Percentiles rank a stretch among this genome's conserved stretches.
These are phyloP conservation scores for Saposhnikovia divaricata DNA, from an alignment of 129 eudicot species.

Conservation along the genomic window DNA sequence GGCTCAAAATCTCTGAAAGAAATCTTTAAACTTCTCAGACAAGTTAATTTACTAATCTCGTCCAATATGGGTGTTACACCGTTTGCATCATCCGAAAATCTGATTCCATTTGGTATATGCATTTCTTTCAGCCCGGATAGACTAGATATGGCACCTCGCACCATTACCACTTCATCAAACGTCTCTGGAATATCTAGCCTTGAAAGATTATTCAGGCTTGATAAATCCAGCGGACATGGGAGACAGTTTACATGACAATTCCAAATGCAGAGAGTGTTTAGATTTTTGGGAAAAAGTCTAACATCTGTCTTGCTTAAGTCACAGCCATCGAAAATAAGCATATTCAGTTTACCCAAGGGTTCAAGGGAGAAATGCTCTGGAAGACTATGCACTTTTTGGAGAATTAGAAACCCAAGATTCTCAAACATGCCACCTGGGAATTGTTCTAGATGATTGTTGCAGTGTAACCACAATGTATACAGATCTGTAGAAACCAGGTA, in stretches of 20 bases:
- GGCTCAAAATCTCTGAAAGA: not conserved
- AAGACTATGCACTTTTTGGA: not conserved
- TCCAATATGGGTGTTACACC: no score
- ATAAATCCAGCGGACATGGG: not conserved
- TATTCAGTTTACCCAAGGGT: not conserved
- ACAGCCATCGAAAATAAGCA: not conserved
- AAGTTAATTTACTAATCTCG: not conserved
- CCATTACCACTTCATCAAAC: not conserved
- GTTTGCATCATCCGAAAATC: not conserved
- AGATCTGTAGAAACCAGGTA: not conserved
- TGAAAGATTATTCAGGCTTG: not conserved
- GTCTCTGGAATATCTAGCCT: not conserved
- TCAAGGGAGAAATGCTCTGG: not conserved
- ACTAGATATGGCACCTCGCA: not conserved
- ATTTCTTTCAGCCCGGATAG: not conserved
- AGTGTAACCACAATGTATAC: not conserved
- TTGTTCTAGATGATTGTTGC: not conserved
- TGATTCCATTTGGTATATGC: not conserved
- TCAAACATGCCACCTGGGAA: not conserved
- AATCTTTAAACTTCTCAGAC: not conserved
- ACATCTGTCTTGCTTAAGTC: not conserved
- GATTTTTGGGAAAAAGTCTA: no score
- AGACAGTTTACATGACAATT: not conserved
- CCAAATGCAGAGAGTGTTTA: no score
- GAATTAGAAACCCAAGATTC: not conserved